Base-by-base conservation (phyloP, 768 basidiomycete genomes). In the Mycena vulgaris region DNA sequence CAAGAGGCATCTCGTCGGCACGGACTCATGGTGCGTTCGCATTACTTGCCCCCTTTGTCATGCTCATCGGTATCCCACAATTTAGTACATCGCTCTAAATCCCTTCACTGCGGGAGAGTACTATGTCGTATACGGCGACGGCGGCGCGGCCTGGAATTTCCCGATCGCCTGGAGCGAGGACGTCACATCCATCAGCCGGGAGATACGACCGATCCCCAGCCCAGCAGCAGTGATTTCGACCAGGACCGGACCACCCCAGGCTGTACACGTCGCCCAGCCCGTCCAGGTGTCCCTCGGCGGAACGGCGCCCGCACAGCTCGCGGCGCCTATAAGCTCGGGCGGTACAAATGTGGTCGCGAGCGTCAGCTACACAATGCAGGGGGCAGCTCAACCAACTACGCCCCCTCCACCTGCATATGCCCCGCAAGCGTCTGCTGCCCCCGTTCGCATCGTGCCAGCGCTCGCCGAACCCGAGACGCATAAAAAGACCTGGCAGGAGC, bases 41-140 rank as follows among this genome's bases (percentile, higher is more conserved):
- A 5, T 52, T 30, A 21, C 51, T 5, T 23, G n/a, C 23, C 19
- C n/a, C 4, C 27, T 33, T 33, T 47, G 30, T n/a, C 5, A 11
- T 31, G 31, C 35, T 49, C 23, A 51, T 28, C 2, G 37, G 27
- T 27, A 10, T 52, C 17, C 39, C 13, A 6, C 33, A 6, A 35
- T 51, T 14, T 33, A 70, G 68, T 70, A 70, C 48, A 5, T 70
- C 28, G 53, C 68, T 14, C 49, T 70, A 25, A 70, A 70, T n/a
- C 68, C 68, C 3, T 52, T 51, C 57, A 21, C 63, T 17, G 47
- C 62, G 10, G 68, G 68, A 23, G 63, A 70, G 40, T 70, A 51
- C 48, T 70, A 70, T 30, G 62, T 51, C 8, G 68, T 70, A 27
- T 70, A 56, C 39, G 68, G 63, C 33, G 68, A 70, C 51, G 62